These are phyloP conservation scores for Saprolegnia parasitica DNA, from an alignment of 352 stramenopile genomes.

Conservation along the genomic window DNA sequence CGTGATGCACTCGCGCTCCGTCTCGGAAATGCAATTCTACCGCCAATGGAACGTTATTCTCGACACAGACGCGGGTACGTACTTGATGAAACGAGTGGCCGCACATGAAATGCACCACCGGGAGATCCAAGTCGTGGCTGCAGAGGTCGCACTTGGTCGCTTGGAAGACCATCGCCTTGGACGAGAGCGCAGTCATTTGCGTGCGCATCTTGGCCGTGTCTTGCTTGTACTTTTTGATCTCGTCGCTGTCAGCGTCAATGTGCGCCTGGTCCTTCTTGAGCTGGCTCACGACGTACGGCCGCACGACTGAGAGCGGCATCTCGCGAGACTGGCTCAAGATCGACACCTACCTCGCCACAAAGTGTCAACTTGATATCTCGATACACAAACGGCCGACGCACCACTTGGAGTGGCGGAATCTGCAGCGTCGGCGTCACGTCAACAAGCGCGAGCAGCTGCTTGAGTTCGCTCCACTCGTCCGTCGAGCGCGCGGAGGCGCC, in stretches of 20 bases:
- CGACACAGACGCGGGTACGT: not conserved
- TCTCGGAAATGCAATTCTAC: slow-evolving; percentile 83
- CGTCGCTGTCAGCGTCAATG: slow-evolving; percentile 81
- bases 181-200: slow-evolving; percentile 77
- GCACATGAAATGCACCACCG: slow-evolving; percentile 89
- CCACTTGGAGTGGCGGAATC: slow-evolving; percentile 79
- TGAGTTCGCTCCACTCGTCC: slow-evolving; percentile 75
- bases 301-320: slow-evolving; percentile 73
- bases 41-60: not conserved
- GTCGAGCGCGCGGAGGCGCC: slow-evolving; percentile 38
- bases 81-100: slow-evolving; percentile 85
- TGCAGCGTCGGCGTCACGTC: slow-evolving; percentile 57
- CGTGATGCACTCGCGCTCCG: slow-evolving; percentile 83
- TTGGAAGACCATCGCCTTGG: slow-evolving; percentile 85
- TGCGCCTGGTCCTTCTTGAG: slow-evolving; percentile 70
- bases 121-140: slow-evolving; percentile 85
- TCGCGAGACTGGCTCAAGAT: slow-evolving; percentile 79
- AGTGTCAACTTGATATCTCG: not conserved
- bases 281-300: slow-evolving; percentile 84
- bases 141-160: slow-evolving; percentile 87
- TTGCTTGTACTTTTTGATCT: slow-evolving; percentile 81
- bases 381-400: slow-evolving; percentile 25
- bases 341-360: slow-evolving; percentile 31
- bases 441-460: slow-evolving; percentile 71
- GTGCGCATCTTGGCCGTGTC: slow-evolving; percentile 89